Conservation (phyloP, 768 basidiomycete genomes). For the Auriscalpium microsporum region DNA sequence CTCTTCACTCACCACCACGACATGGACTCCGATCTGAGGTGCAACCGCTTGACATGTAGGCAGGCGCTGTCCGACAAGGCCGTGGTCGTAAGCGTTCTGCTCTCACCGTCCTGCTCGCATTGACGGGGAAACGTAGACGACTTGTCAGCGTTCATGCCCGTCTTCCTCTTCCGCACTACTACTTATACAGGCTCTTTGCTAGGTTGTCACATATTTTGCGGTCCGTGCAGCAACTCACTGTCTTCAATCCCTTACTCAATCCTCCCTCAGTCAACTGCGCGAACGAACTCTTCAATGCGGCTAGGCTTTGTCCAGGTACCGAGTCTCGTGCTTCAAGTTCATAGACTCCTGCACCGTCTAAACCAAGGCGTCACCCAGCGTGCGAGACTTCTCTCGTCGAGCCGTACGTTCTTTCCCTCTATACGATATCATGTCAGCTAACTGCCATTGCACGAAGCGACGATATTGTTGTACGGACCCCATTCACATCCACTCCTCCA, state of each 20-base stretch:
- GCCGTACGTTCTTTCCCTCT: slow-evolving; percentile 40
- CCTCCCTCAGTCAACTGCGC: slow-evolving; percentile 63
- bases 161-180: not conserved
- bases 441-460: slow-evolving; percentile 16
- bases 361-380: slow-evolving; percentile 33
- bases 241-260: not conserved
- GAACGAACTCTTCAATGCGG: slow-evolving; percentile 70
- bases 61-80: slow-evolving; percentile 65
- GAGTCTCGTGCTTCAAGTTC: not conserved
- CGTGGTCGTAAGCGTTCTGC: slow-evolving; percentile 57
- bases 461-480: slow-evolving; percentile 24
- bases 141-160: slow-evolving; percentile 31
- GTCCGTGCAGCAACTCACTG: slow-evolving; percentile 25
- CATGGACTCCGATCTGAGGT: slow-evolving; percentile 74
- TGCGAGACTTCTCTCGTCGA: slow-evolving; percentile 76
- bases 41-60: slow-evolving; percentile 73
- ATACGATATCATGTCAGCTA: not conserved
- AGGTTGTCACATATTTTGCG: slow-evolving; percentile 87
- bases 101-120: slow-evolving; percentile 3
- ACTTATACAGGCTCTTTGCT: slow-evolving; percentile 2
- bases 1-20: not conserved
- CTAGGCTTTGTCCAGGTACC: slow-evolving; percentile 71
- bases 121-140: slow-evolving; percentile 34
- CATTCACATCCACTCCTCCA: not conserved
- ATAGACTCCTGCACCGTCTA: not conserved